Conservation (phyloP, 1,284 basidiomycete genomes). For the Anthracocystis walkeri region DNA sequence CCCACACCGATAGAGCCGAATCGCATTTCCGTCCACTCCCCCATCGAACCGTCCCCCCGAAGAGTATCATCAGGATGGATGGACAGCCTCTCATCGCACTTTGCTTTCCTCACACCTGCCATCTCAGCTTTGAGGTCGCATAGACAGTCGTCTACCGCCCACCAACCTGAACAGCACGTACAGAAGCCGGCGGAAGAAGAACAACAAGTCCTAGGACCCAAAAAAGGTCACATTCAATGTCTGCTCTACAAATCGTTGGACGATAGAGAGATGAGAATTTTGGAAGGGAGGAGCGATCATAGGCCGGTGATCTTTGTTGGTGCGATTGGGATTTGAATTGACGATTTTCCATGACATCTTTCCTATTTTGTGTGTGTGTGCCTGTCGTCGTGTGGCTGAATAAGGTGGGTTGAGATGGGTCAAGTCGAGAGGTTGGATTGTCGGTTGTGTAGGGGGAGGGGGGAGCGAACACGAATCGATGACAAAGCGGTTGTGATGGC, state of each 20-base stretch:
- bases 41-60: conserved; percentile 4
- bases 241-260: conserved; percentile 80
- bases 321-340: conserved; percentile 49
- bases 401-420: too few species aligned
- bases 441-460: neutral
- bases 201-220: conserved; percentile 43
- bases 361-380: neutral
- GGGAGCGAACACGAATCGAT: neutral
- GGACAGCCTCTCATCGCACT: conserved; percentile 47
- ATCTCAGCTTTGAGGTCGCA: conserved; percentile 31
- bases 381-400: too few species aligned
- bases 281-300: conserved; percentile 74
- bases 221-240: conserved; percentile 71
- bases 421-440: too few species aligned
- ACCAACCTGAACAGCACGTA: neutral
- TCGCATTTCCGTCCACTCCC: too few species aligned
- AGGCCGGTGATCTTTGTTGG: conserved; percentile 76
- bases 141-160: conserved; percentile 5
- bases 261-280: conserved; percentile 78
- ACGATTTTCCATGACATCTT: too few species aligned
- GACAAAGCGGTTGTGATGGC: neutral
- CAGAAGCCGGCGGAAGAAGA: neutral
- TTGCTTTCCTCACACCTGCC: conserved; percentile 38
- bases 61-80: conserved; percentile 31
- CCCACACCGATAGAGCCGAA: neutral